Conservation (phyloP, 2,329 filamentous ascomycete species). For the Penicillium sp. region DNA sequence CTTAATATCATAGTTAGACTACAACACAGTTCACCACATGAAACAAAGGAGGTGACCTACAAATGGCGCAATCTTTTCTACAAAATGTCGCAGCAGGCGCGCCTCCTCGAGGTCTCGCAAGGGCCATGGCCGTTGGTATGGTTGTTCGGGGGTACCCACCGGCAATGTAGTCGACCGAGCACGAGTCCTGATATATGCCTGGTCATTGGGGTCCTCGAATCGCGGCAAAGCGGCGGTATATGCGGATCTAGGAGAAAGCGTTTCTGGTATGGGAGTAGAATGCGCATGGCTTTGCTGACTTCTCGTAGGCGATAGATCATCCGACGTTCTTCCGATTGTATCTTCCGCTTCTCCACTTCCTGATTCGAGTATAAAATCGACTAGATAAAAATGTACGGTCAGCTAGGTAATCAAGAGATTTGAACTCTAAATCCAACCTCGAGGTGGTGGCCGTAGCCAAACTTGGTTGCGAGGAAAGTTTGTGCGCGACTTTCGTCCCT, state of each 20-base stretch:
- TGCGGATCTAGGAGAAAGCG: neutral
- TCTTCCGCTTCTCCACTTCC: constrained; percentile 17
- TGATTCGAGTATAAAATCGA: constrained; percentile 24
- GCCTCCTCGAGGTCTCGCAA: constrained; percentile 23
- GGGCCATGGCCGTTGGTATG: constrained; percentile 14
- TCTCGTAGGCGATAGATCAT: neutral
- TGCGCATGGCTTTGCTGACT: neutral
- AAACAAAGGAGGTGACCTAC: constrained; percentile 4
- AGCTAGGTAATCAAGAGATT: neutral
- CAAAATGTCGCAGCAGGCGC: constrained; percentile 20
- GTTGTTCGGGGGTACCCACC: neutral
- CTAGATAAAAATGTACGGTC: constrained; percentile 5
- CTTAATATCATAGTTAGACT: constrained; percentile 13
- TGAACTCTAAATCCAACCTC: constrained; percentile 13
- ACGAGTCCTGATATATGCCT: neutral
- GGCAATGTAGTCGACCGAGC: neutral
- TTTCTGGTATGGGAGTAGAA: neutral
- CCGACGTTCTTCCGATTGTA: neutral
- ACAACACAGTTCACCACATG: no score
- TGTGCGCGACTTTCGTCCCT: constrained; percentile 9
- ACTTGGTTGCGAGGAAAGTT: constrained; percentile 24
- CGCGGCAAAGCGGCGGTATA: neutral
- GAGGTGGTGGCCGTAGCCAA: constrained; percentile 22
- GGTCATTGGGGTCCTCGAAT: neutral
- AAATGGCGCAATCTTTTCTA: constrained; percentile 20